Evolutionary conservation across 257 asterid genomes (phyloP).

Genomic region (Fraxinus americana): DNA sequence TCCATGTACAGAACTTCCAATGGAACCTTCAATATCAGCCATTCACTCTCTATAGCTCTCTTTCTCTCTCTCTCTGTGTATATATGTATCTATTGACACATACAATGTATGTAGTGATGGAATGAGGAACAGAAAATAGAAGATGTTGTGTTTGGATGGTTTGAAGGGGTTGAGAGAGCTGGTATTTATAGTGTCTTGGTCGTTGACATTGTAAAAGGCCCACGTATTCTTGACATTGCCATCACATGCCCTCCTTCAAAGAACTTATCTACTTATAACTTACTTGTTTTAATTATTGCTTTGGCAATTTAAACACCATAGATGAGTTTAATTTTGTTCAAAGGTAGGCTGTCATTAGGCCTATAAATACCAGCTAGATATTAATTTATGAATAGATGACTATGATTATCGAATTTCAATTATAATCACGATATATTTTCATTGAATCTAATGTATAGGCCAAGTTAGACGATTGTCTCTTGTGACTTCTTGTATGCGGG

Average conservation of each 20-base stretch:
- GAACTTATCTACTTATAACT: neutral
- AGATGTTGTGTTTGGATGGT: neutral
- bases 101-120: neutral
- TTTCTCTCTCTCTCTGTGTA: neutral
- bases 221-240: neutral
- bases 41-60: neutral
- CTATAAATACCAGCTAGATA: neutral
- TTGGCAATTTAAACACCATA: neutral
- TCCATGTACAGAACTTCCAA: neutral
- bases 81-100: neutral
- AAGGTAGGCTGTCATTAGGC: neutral
- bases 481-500: neutral
- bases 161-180: neutral
- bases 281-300: neutral
- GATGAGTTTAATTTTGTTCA: neutral
- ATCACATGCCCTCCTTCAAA: neutral
- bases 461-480: neutral
- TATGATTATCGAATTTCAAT: too few relatives aligned
- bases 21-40: neutral
- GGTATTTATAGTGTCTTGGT: neutral
- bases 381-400: too few relatives aligned
- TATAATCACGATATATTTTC: too few relatives aligned
- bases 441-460: too few relatives aligned
- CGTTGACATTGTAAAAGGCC: slow-evolving; percentile 1
- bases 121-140: neutral